phyloP scores from a whole-genome alignment of 2,329 filamentous ascomycete genomes.

The Sclerotinia borealis region DNA sequence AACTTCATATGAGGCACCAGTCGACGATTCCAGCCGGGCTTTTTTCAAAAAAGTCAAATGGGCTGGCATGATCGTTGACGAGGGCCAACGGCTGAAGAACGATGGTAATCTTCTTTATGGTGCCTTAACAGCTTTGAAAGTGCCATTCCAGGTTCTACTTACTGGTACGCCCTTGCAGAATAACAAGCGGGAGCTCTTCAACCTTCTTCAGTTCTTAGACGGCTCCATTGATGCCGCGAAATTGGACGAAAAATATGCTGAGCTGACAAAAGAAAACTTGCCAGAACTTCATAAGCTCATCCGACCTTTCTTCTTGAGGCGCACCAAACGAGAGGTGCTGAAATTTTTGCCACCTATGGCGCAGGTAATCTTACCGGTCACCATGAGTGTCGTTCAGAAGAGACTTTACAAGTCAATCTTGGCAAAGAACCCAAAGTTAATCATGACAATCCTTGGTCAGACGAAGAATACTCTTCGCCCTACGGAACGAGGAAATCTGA shows the following conservation, averaged over 20 bases:
- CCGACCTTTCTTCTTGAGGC: conserved; percentile 61
- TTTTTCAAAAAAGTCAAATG: conserved; percentile 70
- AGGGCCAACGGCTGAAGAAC: conserved; percentile 93
- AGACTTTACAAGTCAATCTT: conserved; percentile 92
- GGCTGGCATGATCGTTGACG: conserved; percentile 86
- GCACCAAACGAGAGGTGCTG: conserved; percentile 85
- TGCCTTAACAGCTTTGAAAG: conserved; percentile 64
- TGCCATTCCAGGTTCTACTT: conserved; percentile 78
- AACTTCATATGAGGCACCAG: conserved; percentile 87
- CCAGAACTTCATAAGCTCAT: conserved; percentile 77
- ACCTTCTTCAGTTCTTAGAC: conserved; percentile 92
- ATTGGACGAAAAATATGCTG: conserved; percentile 68
- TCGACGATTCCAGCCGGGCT: conserved; percentile 60
- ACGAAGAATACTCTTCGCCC: conserved; percentile 52
- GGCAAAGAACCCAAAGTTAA: conserved; percentile 80
- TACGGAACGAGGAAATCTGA: conserved; percentile 72
- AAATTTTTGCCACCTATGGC: conserved; percentile 90
- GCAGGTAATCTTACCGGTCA: conserved; percentile 93
- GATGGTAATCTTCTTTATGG: conserved; percentile 78
- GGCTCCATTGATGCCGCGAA: conserved; percentile 58
- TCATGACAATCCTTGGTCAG: conserved; percentile 76
- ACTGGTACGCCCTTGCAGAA: conserved; percentile 92
- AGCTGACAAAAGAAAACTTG: conserved; percentile 79
- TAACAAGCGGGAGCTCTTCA: conserved; percentile 91
- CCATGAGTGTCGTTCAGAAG: conserved; percentile 90